Conservation (phyloP, 805 yeast species). For the Hanseniaspora mollemarum region DNA sequence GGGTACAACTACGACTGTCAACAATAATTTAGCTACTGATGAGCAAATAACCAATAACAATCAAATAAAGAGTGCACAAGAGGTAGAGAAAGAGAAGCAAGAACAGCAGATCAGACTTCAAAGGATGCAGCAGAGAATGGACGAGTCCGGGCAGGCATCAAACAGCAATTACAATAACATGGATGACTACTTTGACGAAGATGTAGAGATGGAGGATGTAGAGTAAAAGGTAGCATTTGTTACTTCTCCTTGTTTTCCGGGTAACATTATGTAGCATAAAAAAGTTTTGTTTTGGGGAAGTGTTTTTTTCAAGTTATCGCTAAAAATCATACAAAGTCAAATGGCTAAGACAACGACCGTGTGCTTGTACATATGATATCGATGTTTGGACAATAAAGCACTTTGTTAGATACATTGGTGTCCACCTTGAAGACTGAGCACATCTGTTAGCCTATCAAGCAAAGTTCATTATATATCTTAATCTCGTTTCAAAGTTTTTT, state of each 20-base stretch:
- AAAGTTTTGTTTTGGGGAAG: not conserved
- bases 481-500: no score
- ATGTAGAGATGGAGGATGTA: conserved; percentile 66
- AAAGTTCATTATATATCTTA: no score
- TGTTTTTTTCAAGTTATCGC: not conserved
- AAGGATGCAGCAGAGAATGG: conserved; percentile 63
- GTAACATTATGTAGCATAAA: not conserved
- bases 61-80: conserved; percentile 9
- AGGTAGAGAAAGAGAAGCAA: conserved; percentile 8
- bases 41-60: conserved; percentile 15
- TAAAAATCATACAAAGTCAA: no score
- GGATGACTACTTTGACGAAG: conserved; percentile 58
- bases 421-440: no score
- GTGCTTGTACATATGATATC: no score
- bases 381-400: no score
- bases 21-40: not conserved
- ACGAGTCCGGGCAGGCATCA: conserved; percentile 50
- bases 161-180: conserved; percentile 27
- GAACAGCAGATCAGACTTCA: conserved; percentile 54
- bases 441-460: no score
- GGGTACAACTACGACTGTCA: conserved; percentile 14
- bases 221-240: conserved; percentile 32
- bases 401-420: no score
- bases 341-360: no score
- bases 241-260: no score